Evolutionary conservation across 805 yeast species (phyloP).

Genomic region (Kuraishia cidri): DNA sequence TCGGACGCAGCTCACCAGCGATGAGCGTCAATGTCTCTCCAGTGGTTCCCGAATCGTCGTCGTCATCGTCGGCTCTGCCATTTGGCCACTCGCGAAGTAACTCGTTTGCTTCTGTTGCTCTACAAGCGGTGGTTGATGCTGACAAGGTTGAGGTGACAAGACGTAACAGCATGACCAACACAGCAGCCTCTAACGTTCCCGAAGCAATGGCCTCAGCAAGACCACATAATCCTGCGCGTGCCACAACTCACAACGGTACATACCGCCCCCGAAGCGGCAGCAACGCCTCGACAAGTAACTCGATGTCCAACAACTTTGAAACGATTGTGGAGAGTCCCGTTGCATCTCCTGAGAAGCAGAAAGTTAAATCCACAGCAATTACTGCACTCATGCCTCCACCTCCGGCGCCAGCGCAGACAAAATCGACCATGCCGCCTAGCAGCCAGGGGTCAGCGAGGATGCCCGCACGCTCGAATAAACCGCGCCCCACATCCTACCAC

Average conservation of each 20-base stretch:
- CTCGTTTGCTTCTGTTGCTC: constrained; percentile 55
- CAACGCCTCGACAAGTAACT: constrained; percentile 9
- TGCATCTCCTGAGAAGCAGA: neutral
- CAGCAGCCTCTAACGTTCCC: constrained; percentile 8
- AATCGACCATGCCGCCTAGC: neutral
- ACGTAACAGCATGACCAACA: constrained; percentile 17
- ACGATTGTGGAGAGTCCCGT: constrained; percentile 37
- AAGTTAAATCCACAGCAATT: constrained; percentile 3
- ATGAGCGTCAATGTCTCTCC: neutral
- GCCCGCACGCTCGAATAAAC: constrained; percentile 33
- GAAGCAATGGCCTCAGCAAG: too few relatives aligned
- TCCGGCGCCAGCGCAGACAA: constrained; percentile 7
- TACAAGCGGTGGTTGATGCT: constrained; percentile 69
- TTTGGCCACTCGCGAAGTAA: neutral
- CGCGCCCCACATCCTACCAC: constrained; percentile 80
- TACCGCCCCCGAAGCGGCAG: too few relatives aligned
- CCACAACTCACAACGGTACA: constrained; percentile 20
- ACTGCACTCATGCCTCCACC: constrained; percentile 9
- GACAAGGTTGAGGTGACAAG: constrained; percentile 28
- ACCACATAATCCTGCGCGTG: too few relatives aligned
- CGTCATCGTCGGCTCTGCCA: too few relatives aligned
- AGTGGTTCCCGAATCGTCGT: neutral
- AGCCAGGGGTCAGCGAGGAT: constrained; percentile 11
- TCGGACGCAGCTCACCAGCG: constrained; percentile 1
- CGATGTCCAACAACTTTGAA: constrained; percentile 19